Evolutionary conservation across 306 rosid genomes (phyloP).

Genomic region (Casuarina cunninghamiana): DNA sequence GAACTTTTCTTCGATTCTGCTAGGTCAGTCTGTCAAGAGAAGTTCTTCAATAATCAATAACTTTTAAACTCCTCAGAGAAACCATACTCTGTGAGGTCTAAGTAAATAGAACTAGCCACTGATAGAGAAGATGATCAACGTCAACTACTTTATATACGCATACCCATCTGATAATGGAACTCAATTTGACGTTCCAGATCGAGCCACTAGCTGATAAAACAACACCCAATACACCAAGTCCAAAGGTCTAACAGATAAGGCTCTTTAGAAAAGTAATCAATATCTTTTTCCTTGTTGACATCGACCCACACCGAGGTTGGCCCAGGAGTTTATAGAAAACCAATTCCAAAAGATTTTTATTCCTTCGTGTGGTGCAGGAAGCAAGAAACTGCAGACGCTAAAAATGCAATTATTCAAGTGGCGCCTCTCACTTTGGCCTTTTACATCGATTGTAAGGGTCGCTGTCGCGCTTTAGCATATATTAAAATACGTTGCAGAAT

Average conservation of each 20-base stretch:
- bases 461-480: conserved; percentile 7
- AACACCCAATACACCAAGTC: background rate
- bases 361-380: conserved; percentile 8
- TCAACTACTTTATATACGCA: background rate
- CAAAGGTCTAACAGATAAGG: background rate
- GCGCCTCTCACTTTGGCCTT: conserved; percentile 23
- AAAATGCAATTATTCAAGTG: conserved; percentile 17
- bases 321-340: background rate
- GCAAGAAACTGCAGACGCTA: background rate
- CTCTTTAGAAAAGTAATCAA: background rate
- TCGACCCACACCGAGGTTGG: background rate
- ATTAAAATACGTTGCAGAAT: background rate
- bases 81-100: background rate
- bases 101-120: background rate
- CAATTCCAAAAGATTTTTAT: background rate
- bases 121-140: background rate
- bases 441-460: conserved; percentile 11
- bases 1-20: background rate
- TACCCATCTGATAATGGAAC: background rate
- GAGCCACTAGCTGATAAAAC: background rate
- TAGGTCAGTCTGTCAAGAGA: no score
- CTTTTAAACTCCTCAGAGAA: no score
- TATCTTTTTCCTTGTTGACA: background rate
- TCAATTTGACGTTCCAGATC: background rate
- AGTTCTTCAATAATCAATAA: no score